These are phyloP conservation scores for Cryphonectria parasitica DNA, from an alignment of 2,329 filamentous ascomycete genomes.

Conservation along the genomic window DNA sequence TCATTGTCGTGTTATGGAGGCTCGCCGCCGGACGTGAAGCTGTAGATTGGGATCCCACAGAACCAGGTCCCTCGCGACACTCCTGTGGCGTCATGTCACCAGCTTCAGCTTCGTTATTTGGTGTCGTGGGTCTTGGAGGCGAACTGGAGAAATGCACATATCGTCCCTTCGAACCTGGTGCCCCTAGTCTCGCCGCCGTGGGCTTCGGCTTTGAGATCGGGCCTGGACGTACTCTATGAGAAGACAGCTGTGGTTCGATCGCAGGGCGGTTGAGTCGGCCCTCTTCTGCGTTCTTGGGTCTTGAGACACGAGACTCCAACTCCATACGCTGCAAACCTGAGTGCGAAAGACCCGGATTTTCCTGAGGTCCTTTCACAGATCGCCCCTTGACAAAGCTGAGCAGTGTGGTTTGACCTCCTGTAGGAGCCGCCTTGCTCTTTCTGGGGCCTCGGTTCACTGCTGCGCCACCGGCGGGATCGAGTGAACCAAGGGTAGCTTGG, in stretches of 20 bases:
- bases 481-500: constrained; percentile 44
- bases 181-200: constrained; percentile 32
- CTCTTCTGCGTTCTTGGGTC: background rate
- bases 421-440: constrained; percentile 35
- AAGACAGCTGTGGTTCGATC: constrained; percentile 26
- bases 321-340: background rate
- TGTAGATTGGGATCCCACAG: constrained; percentile 36
- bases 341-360: background rate
- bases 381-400: constrained; percentile 24
- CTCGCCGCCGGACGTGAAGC: constrained; percentile 46
- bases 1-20: constrained; percentile 57
- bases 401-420: constrained; percentile 23
- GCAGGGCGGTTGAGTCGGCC: background rate
- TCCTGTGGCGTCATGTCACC: constrained; percentile 25
- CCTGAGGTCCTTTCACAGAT: constrained; percentile 2
- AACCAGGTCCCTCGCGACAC: constrained; percentile 33
- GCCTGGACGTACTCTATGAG: constrained; percentile 48
- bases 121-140: constrained; percentile 43
- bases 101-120: constrained; percentile 29
- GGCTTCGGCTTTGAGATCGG: constrained; percentile 41
- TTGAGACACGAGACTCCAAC: background rate
- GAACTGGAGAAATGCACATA: constrained; percentile 66
- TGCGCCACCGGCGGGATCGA: constrained; percentile 37
- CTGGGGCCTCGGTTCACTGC: constrained; percentile 31
- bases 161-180: constrained; percentile 41